Base-by-base conservation (phyloP, 768 basidiomycete genomes). In the Tulasnella sp. region DNA sequence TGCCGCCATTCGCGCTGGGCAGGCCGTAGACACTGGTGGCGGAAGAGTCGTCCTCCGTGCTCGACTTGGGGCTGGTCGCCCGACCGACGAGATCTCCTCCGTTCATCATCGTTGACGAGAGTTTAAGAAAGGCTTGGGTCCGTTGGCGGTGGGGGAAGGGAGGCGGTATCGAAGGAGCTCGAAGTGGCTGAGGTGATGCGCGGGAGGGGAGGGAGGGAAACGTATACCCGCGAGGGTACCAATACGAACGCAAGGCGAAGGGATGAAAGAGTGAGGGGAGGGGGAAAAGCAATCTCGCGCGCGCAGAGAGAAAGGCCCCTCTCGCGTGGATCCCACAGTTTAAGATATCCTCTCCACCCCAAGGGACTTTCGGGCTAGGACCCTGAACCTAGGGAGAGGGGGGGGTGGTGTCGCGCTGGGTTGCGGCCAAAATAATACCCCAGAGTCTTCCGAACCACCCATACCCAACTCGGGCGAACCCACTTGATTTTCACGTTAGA, bases 221-320 rank as follows among this genome's bases (percentile, higher is more conserved):
- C n/a, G 58, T 62, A 4, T 14, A 62, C 58, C 58, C 58, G 58
- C n/a, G 58, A 62, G 58, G 58, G 58, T 62, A 62, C 58, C 58
- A 62, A 62, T 62, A 24, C 24, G 58, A 34, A n/a, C 19, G n/a
- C n/a, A n/a, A 62, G 31, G 31, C n/a, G 58, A 62, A n/a, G 14
- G 4, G 21, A 27, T 3, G 58, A 10, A 34, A 3, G 58, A n/a
- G 58, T 9, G 58, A 27, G 18, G 14, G 58, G 58, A 62, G 58
- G 58, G 58, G n/a, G 31, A 62, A 40, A 24, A 62, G 58, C 58
- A n/a, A 27, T 62, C 18, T 18, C 31, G 58, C 58, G 58, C 58
- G 58, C 31, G n/a, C n/a, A n/a, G n/a, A n/a, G n/a, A n/a, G n/a
- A 62, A 62, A 62, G 58, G 58, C 58, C 58, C 58, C 58, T 62